phyloP scores from a whole-genome alignment of 768 basidiomycete species.

The Lanmaoa pseudosensibilis region DNA sequence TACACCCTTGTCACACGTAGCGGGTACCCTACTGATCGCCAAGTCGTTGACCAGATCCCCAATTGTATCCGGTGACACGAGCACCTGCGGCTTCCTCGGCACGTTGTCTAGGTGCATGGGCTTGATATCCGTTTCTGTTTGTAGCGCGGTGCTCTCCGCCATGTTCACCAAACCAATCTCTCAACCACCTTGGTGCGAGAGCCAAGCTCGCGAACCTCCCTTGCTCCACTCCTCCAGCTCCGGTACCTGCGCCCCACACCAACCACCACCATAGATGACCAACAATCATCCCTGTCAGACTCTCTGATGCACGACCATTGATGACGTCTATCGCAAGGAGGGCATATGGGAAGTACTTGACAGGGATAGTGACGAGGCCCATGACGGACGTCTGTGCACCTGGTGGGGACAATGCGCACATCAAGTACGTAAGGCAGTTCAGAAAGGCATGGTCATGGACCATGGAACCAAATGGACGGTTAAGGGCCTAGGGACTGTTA shows the following conservation, averaged over 20 bases:
- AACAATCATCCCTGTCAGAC: slow-evolving; percentile 68
- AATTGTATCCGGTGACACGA: slow-evolving; percentile 39
- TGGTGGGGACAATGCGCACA: slow-evolving; percentile 62
- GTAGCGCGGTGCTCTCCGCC: slow-evolving; percentile 36
- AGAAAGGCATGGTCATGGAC: slow-evolving; percentile 67
- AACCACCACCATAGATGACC: slow-evolving; percentile 85
- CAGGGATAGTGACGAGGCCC: slow-evolving; percentile 74
- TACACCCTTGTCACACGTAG: not conserved
- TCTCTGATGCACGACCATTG: slow-evolving; percentile 57
- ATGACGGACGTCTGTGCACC: slow-evolving; percentile 72
- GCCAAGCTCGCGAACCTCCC: slow-evolving; percentile 43
- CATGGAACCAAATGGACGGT: slow-evolving; percentile 56
- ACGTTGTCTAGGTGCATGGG: slow-evolving; percentile 51
- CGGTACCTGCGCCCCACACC: slow-evolving; percentile 50
- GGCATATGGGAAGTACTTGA: slow-evolving; percentile 71
- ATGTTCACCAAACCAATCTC: slow-evolving; percentile 44
- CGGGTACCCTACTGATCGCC: slow-evolving; percentile 31
- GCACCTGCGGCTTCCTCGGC: slow-evolving; percentile 19
- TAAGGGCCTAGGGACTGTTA: slow-evolving; percentile 42
- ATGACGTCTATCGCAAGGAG: slow-evolving; percentile 74
- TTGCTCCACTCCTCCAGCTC: slow-evolving; percentile 38
- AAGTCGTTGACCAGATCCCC: slow-evolving; percentile 57
- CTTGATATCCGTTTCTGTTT: slow-evolving; percentile 53
- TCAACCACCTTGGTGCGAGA: slow-evolving; percentile 62
- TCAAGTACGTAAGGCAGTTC: slow-evolving; percentile 66